phyloP scores from a whole-genome alignment of 257 asterid genomes.

The Rehmannia glutinosa region DNA sequence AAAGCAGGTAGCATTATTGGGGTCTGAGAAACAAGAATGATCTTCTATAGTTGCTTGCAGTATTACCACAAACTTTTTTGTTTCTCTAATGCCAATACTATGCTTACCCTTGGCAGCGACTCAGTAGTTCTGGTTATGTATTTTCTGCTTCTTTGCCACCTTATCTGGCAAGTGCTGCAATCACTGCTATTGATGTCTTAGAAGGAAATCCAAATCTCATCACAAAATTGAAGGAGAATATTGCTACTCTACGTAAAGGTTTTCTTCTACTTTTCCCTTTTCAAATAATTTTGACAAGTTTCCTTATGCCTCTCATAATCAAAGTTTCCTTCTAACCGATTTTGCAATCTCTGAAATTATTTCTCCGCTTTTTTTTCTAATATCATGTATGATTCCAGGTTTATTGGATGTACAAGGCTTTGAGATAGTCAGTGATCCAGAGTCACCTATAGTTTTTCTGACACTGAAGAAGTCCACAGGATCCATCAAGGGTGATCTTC shows the following conservation, averaged over 20 bases:
- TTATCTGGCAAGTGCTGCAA: constrained; percentile 90
- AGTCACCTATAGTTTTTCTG: constrained; percentile 67
- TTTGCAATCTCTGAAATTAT: neutral
- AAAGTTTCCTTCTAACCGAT: neutral
- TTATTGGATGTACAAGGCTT: constrained; percentile 51
- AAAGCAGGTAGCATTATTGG: too few species aligned
- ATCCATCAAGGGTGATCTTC: constrained; percentile 56
- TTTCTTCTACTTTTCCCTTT: constrained; percentile 9
- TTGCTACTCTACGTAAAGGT: constrained; percentile 50
- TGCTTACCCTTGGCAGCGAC: constrained; percentile 61
- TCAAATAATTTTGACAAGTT: neutral
- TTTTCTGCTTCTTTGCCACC: constrained; percentile 96
- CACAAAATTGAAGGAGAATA: constrained; percentile 53
- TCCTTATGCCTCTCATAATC: too few species aligned
- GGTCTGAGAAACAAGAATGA: too few species aligned
- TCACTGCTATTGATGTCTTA: constrained; percentile 72
- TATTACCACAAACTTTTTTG: neutral
- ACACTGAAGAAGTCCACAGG: constrained; percentile 57
- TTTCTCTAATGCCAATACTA: constrained; percentile 14
- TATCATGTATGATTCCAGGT: constrained; percentile 36
- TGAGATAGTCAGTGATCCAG: constrained; percentile 54
- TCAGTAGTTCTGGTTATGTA: too few species aligned
- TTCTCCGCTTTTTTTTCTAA: neutral
- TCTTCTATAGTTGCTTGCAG: neutral
- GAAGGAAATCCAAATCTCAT: constrained; percentile 65